Percentiles rank a stretch among this genome's conserved stretches.
phyloP scores from a whole-genome alignment of 2,329 filamentous ascomycete genomes.

The Xylaria sp. region DNA sequence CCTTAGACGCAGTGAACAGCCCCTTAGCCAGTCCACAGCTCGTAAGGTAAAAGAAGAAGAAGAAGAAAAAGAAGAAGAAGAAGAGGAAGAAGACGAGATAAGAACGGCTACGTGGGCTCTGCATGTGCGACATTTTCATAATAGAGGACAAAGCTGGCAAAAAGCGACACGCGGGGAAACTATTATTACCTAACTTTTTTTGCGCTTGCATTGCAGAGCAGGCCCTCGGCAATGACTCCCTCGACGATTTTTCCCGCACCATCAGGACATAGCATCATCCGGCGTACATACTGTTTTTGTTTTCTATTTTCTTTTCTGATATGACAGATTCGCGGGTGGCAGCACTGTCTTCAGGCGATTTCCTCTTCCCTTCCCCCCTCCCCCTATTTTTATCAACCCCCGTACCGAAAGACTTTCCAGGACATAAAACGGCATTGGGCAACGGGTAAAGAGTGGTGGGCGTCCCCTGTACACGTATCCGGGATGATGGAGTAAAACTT shows the following conservation, averaged over 20 bases:
- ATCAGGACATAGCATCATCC: slow-evolving; percentile 33
- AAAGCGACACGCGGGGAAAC: slow-evolving; percentile 9
- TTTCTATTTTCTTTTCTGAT: slow-evolving; percentile 10
- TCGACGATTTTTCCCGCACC: slow-evolving; percentile 14
- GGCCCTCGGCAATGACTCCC: slow-evolving; percentile 20
- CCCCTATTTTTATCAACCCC: slow-evolving; percentile 6
- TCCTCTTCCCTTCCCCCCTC: slow-evolving; percentile 1
- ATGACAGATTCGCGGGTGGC: slow-evolving; percentile 16
- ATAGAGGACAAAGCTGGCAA: slow-evolving; percentile 11
- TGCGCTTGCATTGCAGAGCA: slow-evolving; percentile 22
- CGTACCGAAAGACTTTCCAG: slow-evolving; percentile 5
- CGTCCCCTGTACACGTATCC: slow-evolving; percentile 29
- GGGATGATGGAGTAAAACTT: slow-evolving; percentile 11
- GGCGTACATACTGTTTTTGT: slow-evolving; percentile 28
- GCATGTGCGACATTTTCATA: background rate
- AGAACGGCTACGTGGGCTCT: background rate
- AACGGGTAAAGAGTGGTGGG: slow-evolving; percentile 9
- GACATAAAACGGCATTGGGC: slow-evolving; percentile 13
- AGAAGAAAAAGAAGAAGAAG: background rate
- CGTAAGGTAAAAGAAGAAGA: slow-evolving; percentile 8
- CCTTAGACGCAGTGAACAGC: slow-evolving; percentile 70
- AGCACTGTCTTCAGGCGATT: slow-evolving; percentile 16
- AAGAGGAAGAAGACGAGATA: background rate
- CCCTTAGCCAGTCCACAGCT: slow-evolving; percentile 48
- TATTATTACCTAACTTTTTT: background rate